Conservation (phyloP, 2,329 filamentous ascomycete species). For the Xylaria sp. region DNA sequence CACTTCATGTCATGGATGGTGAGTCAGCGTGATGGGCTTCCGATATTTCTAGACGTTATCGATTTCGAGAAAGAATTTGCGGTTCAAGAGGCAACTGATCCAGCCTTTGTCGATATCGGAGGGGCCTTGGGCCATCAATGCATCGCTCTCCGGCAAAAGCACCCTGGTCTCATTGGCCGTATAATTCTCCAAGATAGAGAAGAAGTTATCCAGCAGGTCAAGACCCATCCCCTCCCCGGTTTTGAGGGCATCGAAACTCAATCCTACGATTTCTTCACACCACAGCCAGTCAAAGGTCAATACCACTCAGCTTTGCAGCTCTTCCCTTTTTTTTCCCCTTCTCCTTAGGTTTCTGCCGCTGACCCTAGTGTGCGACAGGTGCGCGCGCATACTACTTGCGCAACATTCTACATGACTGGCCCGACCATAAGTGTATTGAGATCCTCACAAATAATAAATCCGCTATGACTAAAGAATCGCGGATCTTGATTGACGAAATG, state of each 20-base stretch:
- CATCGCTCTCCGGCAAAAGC: conserved; percentile 31
- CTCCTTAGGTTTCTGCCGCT: too few relatives aligned
- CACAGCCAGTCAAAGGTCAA: conserved; percentile 35
- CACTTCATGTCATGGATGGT: conserved; percentile 38
- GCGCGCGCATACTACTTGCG: conserved; percentile 41
- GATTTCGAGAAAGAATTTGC: conserved; percentile 37
- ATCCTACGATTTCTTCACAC: conserved; percentile 34
- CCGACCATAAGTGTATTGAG: conserved; percentile 33
- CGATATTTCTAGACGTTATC: conserved; percentile 36
- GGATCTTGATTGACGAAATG: conserved; percentile 40
- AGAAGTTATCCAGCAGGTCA: conserved; percentile 32
- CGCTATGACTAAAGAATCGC: conserved; percentile 34
- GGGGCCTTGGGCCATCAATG: conserved; percentile 38
- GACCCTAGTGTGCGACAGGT: conserved; percentile 18
- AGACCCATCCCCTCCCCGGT: conserved; percentile 27
- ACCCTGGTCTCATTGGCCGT: conserved; percentile 34
- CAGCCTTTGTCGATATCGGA: conserved; percentile 40
- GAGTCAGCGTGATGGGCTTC: conserved; percentile 34
- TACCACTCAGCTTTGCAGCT: too few relatives aligned
- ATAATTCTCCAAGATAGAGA: conserved; percentile 40
- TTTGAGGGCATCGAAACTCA: conserved; percentile 38
- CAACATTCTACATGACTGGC: conserved; percentile 39
- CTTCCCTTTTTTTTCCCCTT: too few relatives aligned
- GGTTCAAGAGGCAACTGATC: neutral
- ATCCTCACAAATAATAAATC: conserved; percentile 37